These are phyloP conservation scores for Sphagnum contortum DNA, from an alignment of 225 moss, liverwort and hornwort species.

Conservation along the genomic window DNA sequence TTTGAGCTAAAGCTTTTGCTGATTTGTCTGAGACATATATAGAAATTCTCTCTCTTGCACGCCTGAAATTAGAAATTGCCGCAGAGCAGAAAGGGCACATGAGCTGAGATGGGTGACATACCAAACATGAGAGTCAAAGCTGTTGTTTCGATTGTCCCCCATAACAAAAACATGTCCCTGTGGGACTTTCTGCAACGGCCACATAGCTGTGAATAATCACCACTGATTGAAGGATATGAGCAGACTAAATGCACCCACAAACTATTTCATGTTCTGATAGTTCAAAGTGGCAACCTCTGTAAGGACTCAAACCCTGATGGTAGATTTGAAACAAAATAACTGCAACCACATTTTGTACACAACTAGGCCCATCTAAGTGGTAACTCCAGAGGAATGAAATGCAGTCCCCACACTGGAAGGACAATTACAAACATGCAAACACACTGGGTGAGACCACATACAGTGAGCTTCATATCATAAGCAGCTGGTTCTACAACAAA, in stretches of 20 bases:
- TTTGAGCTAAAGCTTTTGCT: too few relatives aligned
- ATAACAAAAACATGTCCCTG: slow-evolving; percentile 60
- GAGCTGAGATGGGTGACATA: slow-evolving; percentile 7
- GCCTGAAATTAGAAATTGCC: too few relatives aligned
- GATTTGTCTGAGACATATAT: too few relatives aligned
- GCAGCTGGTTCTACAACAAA: slow-evolving; percentile 45
- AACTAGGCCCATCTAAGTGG: background rate
- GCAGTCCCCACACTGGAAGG: too few relatives aligned
- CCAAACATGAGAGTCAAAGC: slow-evolving; percentile 64
- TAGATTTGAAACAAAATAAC: too few relatives aligned
- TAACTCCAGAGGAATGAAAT: background rate
- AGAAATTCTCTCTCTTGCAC: too few relatives aligned
- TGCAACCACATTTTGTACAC: background rate
- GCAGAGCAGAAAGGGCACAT: too few relatives aligned
- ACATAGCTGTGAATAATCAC: background rate
- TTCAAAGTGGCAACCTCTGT: too few relatives aligned
- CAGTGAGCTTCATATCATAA: slow-evolving; percentile 53
- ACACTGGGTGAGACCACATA: slow-evolving; percentile 8
- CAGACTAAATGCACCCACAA: background rate
- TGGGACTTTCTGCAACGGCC: slow-evolving; percentile 38
- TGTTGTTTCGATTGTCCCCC: slow-evolving; percentile 65
- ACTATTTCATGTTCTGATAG: too few relatives aligned
- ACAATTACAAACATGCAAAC: too few relatives aligned
- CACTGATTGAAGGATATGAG: background rate
- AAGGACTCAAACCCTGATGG: too few relatives aligned